Conservation (phyloP, 2,329 filamentous ascomycete genomes). For the Calonectria pauciramosa region DNA sequence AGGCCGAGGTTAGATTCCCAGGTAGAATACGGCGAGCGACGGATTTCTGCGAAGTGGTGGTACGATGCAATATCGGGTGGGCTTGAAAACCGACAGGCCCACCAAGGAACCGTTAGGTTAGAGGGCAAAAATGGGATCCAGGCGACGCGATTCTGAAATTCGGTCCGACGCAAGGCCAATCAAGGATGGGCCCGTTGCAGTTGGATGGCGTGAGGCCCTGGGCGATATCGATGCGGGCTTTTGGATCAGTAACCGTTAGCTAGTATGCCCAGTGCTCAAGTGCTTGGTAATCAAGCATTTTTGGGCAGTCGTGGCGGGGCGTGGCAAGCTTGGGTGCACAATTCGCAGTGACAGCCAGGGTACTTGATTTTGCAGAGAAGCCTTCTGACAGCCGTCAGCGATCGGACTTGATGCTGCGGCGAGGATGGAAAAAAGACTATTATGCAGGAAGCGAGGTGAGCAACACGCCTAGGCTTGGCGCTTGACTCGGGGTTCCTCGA, state of each 20-base stretch:
- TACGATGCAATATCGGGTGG: slow-evolving; percentile 10
- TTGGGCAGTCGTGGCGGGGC: slow-evolving; percentile 6
- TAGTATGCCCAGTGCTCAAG: slow-evolving; percentile 33
- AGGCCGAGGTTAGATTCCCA: slow-evolving; percentile 14
- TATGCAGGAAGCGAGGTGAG: not conserved
- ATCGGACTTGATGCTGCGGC: not conserved
- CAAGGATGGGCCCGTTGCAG: slow-evolving; percentile 28
- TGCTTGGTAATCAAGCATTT: slow-evolving; percentile 40
- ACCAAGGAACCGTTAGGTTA: slow-evolving; percentile 1
- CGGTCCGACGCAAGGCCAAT: slow-evolving; percentile 26
- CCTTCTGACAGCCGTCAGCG: too few relatives aligned
- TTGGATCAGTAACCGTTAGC: slow-evolving; percentile 21
- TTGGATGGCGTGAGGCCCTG: slow-evolving; percentile 23
- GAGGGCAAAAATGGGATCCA: slow-evolving; percentile 3
- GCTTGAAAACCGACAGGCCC: not conserved
- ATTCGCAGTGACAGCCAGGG: not conserved
- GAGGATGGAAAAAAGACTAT: not conserved
- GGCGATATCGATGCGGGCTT: slow-evolving; percentile 27
- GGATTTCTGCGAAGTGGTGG: slow-evolving; percentile 5
- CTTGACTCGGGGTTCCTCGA: not conserved
- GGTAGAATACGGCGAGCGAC: slow-evolving; percentile 5
- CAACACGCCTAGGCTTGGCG: not conserved
- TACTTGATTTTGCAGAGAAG: not conserved
- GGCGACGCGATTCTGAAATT: slow-evolving; percentile 19
- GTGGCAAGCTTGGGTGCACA: not conserved